These are phyloP conservation scores for Calonectria hongkongensis DNA, from an alignment of 2,329 filamentous ascomycete genomes.

Conservation along the genomic window DNA sequence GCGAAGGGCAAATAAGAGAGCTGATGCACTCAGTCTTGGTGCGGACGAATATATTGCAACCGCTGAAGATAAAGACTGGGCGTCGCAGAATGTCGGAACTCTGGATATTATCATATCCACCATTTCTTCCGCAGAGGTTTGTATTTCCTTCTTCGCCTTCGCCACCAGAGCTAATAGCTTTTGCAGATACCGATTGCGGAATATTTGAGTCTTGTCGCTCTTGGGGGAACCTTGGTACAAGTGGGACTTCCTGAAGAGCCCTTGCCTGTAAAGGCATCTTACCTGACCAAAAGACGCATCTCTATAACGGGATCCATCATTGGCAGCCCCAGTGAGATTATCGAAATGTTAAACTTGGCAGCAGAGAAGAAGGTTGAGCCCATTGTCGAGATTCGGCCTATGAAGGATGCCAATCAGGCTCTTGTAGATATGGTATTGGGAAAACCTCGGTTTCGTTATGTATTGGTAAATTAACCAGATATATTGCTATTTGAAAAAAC, in stretches of 20 bases:
- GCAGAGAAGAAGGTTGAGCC: neutral
- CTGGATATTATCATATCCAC: neutral
- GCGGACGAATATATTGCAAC: conserved; percentile 4
- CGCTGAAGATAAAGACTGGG: neutral
- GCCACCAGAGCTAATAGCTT: neutral
- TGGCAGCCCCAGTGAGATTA: neutral
- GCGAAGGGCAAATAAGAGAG: neutral
- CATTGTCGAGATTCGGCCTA: neutral
- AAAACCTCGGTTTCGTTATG: neutral
- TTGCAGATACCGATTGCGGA: neutral
- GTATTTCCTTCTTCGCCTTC: neutral
- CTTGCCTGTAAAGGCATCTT: neutral
- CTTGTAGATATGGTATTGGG: neutral
- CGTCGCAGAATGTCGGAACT: neutral
- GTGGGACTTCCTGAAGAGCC: neutral
- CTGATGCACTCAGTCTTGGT: neutral
- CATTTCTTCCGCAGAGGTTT: neutral
- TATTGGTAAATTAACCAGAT: neutral
- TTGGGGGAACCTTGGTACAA: neutral
- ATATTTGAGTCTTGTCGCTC: neutral
- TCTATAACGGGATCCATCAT: neutral
- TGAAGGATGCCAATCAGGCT: conserved; percentile 5
- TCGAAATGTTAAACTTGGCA: neutral
- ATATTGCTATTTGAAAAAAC: no score
- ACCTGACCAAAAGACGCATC: neutral